These are phyloP conservation scores for Fagus sylvatica DNA, from an alignment of 306 rosid genomes.

Conservation along the genomic window DNA sequence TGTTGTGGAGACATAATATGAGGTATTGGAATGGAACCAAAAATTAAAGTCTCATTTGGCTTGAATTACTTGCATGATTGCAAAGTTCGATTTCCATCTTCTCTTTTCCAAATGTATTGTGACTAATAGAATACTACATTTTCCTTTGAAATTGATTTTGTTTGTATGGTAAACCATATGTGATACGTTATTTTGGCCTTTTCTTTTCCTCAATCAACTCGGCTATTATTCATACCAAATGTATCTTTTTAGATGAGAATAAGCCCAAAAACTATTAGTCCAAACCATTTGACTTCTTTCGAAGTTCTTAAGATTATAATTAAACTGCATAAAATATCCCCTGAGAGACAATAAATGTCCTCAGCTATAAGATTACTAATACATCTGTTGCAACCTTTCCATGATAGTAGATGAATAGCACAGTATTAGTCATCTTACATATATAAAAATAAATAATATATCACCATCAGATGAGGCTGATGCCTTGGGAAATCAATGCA, in stretches of 20 bases:
- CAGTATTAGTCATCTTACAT: background rate
- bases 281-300: constrained; percentile 16
- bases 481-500: constrained; percentile 63
- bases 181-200: background rate
- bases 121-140: background rate
- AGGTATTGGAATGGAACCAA: background rate
- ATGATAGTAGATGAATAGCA: constrained; percentile 1
- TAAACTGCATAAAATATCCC: constrained; percentile 7
- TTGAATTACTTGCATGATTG: background rate
- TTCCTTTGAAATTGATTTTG: background rate
- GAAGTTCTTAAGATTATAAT: constrained; percentile 16
- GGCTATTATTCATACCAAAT: background rate
- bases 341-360: constrained; percentile 16
- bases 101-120: no score
- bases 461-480: constrained; percentile 60
- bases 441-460: background rate
- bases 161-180: background rate
- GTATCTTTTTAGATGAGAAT: background rate
- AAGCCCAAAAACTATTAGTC: background rate
- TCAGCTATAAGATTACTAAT: constrained; percentile 15
- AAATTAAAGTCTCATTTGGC: background rate
- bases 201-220: background rate
- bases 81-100: background rate
- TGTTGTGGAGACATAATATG: background rate
- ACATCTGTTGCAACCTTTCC: constrained; percentile 30